phyloP scores from a whole-genome alignment of 2,329 filamentous ascomycete species.

The Ceratocystis cacaofunesta region DNA sequence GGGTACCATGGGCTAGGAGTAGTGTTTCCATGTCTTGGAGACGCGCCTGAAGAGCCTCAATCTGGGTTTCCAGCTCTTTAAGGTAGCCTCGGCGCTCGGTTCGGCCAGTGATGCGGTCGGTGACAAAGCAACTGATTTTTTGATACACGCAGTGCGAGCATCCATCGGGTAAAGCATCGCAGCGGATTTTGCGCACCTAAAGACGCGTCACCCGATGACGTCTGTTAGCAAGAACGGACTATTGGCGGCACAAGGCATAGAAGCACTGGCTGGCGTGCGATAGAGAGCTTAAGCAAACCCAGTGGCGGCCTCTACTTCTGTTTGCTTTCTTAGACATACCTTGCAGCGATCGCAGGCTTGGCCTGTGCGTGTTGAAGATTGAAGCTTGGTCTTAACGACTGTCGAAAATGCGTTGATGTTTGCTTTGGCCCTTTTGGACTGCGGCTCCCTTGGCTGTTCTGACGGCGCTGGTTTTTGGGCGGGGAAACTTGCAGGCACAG shows the following conservation, averaged over 20 bases:
- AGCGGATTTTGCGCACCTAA: conserved; percentile 67
- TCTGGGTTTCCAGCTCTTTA: conserved; percentile 60
- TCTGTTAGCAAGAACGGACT: conserved; percentile 3
- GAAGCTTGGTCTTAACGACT: conserved; percentile 40
- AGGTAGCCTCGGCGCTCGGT: conserved; percentile 66
- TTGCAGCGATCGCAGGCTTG: conserved; percentile 86
- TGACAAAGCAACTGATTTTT: conserved; percentile 65
- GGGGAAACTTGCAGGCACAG: not conserved
- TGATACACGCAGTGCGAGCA: conserved; percentile 70
- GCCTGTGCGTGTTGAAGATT: conserved; percentile 50
- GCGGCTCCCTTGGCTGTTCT: not conserved
- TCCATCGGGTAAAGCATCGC: conserved; percentile 64
- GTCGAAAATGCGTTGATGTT: conserved; percentile 36
- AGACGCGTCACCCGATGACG: conserved; percentile 27
- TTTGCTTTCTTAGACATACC: conserved; percentile 29
- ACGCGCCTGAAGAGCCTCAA: conserved; percentile 49
- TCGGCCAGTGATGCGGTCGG: conserved; percentile 71
- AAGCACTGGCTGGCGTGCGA: conserved; percentile 14
- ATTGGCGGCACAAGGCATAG: conserved; percentile 10
- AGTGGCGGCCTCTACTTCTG: not conserved
- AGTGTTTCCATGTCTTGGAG: conserved; percentile 55
- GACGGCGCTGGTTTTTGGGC: not conserved
- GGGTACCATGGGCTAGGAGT: conserved; percentile 43
- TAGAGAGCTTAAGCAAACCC: not conserved
- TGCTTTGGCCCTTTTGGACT: conserved; percentile 7